Evolutionary conservation across 140 eudicot species (phyloP).

Genomic region (Bidens hawaiensis): DNA sequence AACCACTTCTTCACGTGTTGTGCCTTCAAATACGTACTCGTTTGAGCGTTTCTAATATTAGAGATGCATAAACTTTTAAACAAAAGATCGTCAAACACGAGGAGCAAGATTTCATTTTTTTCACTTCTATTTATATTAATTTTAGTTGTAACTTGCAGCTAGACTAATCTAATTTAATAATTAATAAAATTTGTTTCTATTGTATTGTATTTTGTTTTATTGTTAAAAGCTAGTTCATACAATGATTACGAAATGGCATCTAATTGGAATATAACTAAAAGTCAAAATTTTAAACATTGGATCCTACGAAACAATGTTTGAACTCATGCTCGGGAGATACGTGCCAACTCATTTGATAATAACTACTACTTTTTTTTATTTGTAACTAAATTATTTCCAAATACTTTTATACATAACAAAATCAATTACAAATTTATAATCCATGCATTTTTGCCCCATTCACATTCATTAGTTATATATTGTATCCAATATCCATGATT

Average conservation of each 20-base stretch:
- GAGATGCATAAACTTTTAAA: too few species aligned
- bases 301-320: slow-evolving; percentile 4
- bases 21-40: too few species aligned
- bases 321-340: slow-evolving; percentile 9
- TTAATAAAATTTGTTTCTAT: too few species aligned
- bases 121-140: too few species aligned
- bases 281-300: slow-evolving; percentile 12
- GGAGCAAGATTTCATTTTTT: too few species aligned
- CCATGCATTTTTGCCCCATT: background rate
- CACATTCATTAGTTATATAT: background rate
- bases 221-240: background rate
- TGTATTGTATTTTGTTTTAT: background rate
- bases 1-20: too few species aligned
- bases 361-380: background rate
- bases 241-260: background rate
- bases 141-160: too few species aligned
- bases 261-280: slow-evolving; percentile 1
- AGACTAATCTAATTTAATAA: too few species aligned
- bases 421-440: background rate
- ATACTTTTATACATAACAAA: background rate
- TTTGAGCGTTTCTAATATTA: too few species aligned
- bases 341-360: slow-evolving; percentile 24
- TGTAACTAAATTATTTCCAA: background rate
- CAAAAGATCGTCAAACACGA: too few species aligned
- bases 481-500: background rate